Evolutionary conservation across 2,329 filamentous ascomycete species (phyloP).

Genomic region (Hirsutella thompsonii): DNA sequence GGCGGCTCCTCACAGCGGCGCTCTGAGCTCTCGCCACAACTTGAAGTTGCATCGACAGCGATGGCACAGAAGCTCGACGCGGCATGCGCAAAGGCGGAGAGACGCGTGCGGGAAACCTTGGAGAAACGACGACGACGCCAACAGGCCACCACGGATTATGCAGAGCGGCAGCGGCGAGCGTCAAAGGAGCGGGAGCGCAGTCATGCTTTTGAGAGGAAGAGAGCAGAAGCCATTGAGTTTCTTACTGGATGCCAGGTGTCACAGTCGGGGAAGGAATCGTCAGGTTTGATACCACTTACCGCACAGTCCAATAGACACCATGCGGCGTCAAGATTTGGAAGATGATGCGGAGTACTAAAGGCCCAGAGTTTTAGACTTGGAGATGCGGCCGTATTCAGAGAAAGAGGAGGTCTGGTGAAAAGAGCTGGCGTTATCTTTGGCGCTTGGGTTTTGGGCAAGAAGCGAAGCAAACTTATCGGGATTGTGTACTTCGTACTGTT

Average conservation of each 20-base stretch:
- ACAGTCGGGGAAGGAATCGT: constrained; percentile 15
- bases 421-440: too few species aligned
- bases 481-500: too few species aligned
- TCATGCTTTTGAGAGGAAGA: constrained; percentile 32
- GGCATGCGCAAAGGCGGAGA: constrained; percentile 32
- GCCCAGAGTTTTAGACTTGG: too few species aligned
- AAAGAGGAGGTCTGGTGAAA: too few species aligned
- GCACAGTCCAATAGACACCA: constrained; percentile 6
- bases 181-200: constrained; percentile 36
- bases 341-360: too few species aligned
- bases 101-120: constrained; percentile 24
- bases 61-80: constrained; percentile 34
- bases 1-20: constrained; percentile 37
- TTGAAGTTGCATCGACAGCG: constrained; percentile 22
- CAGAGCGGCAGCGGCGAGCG: constrained; percentile 25
- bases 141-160: constrained; percentile 31
- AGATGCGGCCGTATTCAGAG: too few species aligned
- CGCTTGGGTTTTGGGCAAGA: too few species aligned
- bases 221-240: constrained; percentile 30
- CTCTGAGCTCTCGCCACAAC: constrained; percentile 9
- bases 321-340: too few species aligned
- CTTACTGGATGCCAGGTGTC: constrained; percentile 17
- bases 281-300: constrained; percentile 12
- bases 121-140: constrained; percentile 27
- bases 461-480: too few species aligned